Percentiles rank a stretch among this genome's conserved stretches.
Evolutionary conservation across 306 rosid species (phyloP).

Genomic region (Ormosia emarginata): DNA sequence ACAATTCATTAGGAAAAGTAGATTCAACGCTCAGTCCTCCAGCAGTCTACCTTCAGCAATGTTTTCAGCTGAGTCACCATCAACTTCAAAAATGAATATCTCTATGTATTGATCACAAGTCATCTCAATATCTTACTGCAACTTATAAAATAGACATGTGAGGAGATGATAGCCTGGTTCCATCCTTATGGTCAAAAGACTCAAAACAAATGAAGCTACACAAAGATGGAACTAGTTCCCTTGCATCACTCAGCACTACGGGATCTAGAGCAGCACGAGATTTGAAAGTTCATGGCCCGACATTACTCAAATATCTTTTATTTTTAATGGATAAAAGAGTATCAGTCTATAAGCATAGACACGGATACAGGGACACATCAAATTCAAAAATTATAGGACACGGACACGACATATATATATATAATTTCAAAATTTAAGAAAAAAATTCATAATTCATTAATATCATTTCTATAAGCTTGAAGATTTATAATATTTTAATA

Average conservation of each 20-base stretch:
- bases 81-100: not conserved
- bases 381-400: no score
- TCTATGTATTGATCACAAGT: no score
- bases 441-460: no score
- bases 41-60: not conserved
- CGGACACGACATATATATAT: no score
- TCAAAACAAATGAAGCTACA: not conserved
- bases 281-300: not conserved
- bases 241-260: not conserved
- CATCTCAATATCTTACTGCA: not conserved
- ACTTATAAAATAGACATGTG: not conserved
- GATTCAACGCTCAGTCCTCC: not conserved
- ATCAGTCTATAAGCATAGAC: no score
- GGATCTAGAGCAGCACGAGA: not conserved
- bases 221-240: not conserved
- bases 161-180: not conserved
- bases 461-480: no score
- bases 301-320: no score
- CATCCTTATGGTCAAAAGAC: not conserved
- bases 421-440: no score
- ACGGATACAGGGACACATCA: no score
- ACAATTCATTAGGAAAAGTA: not conserved
- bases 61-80: not conserved
- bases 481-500: no score
- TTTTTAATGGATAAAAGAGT: not conserved